These are phyloP conservation scores for Suillus luteus DNA, from an alignment of 768 basidiomycete species.

Conservation along the genomic window DNA sequence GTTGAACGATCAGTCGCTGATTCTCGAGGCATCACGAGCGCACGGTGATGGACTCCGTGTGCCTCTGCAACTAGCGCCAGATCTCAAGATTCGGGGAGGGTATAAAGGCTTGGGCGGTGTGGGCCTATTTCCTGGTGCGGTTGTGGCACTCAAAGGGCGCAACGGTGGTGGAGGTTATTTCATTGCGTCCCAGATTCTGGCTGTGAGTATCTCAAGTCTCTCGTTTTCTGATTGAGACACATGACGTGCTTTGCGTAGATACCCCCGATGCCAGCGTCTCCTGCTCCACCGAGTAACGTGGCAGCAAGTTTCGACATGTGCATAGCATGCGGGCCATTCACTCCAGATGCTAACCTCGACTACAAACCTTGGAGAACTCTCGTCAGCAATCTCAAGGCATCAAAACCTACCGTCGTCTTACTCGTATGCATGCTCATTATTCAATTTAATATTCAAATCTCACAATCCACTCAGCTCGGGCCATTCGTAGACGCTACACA, in stretches of 20 bases:
- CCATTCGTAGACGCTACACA: slow-evolving; percentile 88
- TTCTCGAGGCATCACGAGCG: slow-evolving; percentile 83
- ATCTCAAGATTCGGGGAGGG: slow-evolving; percentile 66
- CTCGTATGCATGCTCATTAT: slow-evolving; percentile 51
- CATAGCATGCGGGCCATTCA: slow-evolving; percentile 87
- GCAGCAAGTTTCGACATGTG: slow-evolving; percentile 60
- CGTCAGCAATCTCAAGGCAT: slow-evolving; percentile 56
- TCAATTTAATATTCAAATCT: slow-evolving; percentile 10
- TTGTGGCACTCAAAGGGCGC: slow-evolving; percentile 82
- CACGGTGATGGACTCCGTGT: slow-evolving; percentile 67
- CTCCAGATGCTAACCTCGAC: slow-evolving; percentile 70
- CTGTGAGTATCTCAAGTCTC: slow-evolving; percentile 43
- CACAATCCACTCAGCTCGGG: slow-evolving; percentile 59
- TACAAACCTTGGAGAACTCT: slow-evolving; percentile 74
- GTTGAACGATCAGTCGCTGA: slow-evolving; percentile 71
- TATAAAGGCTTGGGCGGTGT: slow-evolving; percentile 61
- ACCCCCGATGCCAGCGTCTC: slow-evolving; percentile 56
- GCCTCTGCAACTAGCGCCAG: slow-evolving; percentile 68
- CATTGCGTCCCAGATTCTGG: slow-evolving; percentile 75
- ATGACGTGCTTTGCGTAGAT: slow-evolving; percentile 44
- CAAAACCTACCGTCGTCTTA: slow-evolving; percentile 75
- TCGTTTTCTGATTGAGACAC: background rate
- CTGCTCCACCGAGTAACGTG: slow-evolving; percentile 34
- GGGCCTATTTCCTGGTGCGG: slow-evolving; percentile 86
- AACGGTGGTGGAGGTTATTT: slow-evolving; percentile 93